A percentile compares a stretch with the other conserved stretches of the same genome.
Evolutionary conservation across 2,329 filamentous ascomycete species (phyloP).

Genomic region (Hirsutella minnesotensis): DNA sequence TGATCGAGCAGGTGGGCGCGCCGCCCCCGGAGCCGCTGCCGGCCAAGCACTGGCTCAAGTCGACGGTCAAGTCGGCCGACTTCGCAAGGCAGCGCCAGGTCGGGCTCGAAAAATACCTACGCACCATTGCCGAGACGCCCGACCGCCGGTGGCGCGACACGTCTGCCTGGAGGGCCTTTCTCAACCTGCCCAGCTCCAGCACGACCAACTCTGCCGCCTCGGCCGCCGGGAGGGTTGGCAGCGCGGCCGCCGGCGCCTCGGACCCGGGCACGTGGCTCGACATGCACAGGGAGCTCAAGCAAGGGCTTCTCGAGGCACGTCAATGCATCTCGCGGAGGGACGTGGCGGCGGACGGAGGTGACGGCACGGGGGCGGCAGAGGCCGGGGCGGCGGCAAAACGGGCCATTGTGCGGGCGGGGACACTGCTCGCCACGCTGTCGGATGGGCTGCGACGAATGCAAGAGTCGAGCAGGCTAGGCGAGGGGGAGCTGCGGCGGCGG

Average conservation of each 20-base stretch:
- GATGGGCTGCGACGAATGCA: constrained; percentile 51
- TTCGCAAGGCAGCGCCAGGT: constrained; percentile 59
- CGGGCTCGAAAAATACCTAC: constrained; percentile 60
- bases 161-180: constrained; percentile 58
- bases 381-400: constrained; percentile 65
- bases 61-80: constrained; percentile 56
- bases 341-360: constrained; percentile 26
- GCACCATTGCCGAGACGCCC: constrained; percentile 58
- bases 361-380: constrained; percentile 38
- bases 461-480: constrained; percentile 47
- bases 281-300: constrained; percentile 62
- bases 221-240: constrained; percentile 30
- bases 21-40: constrained; percentile 59
- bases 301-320: constrained; percentile 52
- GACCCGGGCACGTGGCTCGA: constrained; percentile 67
- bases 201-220: constrained; percentile 35
- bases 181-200: constrained; percentile 51
- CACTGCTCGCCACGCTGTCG: constrained; percentile 50
- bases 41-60: constrained; percentile 65
- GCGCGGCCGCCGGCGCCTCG: constrained; percentile 27
- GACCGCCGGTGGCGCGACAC: constrained; percentile 68
- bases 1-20: constrained; percentile 46
- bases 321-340: constrained; percentile 56
- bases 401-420: constrained; percentile 56
- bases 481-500: constrained; percentile 62